phyloP scores from a whole-genome alignment of 202 grass and related monocot genomes.

The Musa balbisiana region DNA sequence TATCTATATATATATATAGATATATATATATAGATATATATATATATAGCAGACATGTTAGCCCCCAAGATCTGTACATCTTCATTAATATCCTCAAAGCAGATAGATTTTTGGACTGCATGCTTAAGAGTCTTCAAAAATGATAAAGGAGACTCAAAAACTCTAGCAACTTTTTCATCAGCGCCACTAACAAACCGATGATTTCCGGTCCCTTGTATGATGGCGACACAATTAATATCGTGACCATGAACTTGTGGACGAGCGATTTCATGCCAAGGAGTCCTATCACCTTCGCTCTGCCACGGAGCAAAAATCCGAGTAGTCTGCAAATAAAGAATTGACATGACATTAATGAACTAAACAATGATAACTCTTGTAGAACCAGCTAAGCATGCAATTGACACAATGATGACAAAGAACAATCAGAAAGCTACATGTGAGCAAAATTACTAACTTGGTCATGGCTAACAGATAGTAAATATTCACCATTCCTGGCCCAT shows the following conservation, averaged over 20 bases:
- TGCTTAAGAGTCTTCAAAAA: slow-evolving; percentile 79
- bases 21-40: no score
- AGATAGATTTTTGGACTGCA: slow-evolving; percentile 49
- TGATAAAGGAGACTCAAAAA: slow-evolving; percentile 88
- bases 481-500: slow-evolving; percentile 66
- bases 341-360: slow-evolving; percentile 3
- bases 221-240: slow-evolving; percentile 78
- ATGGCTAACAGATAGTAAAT: slow-evolving; percentile 89
- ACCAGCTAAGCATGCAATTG: neutral
- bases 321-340: slow-evolving; percentile 50
- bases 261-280: slow-evolving; percentile 73
- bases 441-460: slow-evolving; percentile 59
- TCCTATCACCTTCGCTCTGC: slow-evolving; percentile 48
- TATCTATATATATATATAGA: no score
- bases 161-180: slow-evolving; percentile 96
- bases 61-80: slow-evolving; percentile 80
- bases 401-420: neutral
- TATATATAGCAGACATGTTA: slow-evolving; percentile 98
- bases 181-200: slow-evolving; percentile 85
- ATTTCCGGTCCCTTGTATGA: slow-evolving; percentile 71
- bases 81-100: slow-evolving; percentile 44
- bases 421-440: slow-evolving; percentile 1
- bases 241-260: slow-evolving; percentile 87
- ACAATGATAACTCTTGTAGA: neutral
- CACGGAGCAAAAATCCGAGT: slow-evolving; percentile 80